Percentiles rank a stretch among this genome's conserved stretches.
Evolutionary conservation across 768 basidiomycete genomes (phyloP).

Genomic region (Sistotremastrum suecicum): DNA sequence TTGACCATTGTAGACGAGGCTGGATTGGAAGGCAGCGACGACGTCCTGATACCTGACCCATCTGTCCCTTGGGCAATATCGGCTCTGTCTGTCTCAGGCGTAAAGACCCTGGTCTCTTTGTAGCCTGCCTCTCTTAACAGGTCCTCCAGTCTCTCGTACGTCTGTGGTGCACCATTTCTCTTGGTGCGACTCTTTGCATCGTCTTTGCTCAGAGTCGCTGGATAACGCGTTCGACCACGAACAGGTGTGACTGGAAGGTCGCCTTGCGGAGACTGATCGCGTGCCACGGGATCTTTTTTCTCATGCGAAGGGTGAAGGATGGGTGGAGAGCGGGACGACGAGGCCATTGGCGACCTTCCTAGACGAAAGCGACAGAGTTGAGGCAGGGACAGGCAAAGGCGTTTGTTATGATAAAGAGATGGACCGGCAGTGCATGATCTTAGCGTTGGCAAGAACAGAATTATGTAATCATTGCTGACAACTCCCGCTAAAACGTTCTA

Average conservation of each 20-base stretch:
- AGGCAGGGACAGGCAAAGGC: too few relatives aligned
- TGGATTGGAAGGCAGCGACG: slow-evolving; percentile 29
- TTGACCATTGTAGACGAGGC: slow-evolving; percentile 9
- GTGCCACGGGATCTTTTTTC: too few relatives aligned
- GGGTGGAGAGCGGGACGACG: too few relatives aligned
- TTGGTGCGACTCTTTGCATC: slow-evolving; percentile 51
- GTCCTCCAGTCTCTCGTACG: slow-evolving; percentile 76
- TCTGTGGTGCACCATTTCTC: slow-evolving; percentile 63
- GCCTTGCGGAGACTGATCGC: too few relatives aligned
- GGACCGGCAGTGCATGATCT: too few relatives aligned
- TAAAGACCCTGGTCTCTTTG: slow-evolving; percentile 83
- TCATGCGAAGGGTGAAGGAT: too few relatives aligned
- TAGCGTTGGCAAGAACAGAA: too few relatives aligned
- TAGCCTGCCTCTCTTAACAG: slow-evolving; percentile 79
- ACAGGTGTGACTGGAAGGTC: slow-evolving; percentile 14
- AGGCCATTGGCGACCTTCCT: too few relatives aligned
- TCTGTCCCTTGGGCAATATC: slow-evolving; percentile 11
- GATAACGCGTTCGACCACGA: slow-evolving; percentile 35
- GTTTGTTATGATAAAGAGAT: too few relatives aligned
- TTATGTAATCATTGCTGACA: neutral
- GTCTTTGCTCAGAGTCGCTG: slow-evolving; percentile 33
- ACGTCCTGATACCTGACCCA: slow-evolving; percentile 28
- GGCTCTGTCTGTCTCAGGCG: slow-evolving; percentile 59
- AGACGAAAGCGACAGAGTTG: too few relatives aligned
- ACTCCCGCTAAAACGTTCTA: neutral